A percentile compares a stretch with the other conserved stretches of the same genome.
phyloP scores from a whole-genome alignment of 768 basidiomycete genomes.

The Russula virescens region DNA sequence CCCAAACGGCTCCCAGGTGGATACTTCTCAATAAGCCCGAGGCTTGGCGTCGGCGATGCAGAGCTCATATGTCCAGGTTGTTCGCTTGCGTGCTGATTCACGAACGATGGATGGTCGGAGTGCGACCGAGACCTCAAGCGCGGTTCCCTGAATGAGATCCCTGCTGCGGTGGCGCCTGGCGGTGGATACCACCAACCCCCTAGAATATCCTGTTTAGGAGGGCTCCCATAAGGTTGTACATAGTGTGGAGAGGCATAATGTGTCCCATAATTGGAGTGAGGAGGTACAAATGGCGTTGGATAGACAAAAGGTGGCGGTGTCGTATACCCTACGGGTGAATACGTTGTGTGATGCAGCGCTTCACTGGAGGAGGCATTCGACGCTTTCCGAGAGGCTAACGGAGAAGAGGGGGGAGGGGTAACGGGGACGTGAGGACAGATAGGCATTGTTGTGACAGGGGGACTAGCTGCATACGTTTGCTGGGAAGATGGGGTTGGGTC shows the following conservation, averaged over 20 bases:
- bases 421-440: conserved; percentile 24
- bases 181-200: conserved; percentile 53
- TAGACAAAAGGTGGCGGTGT: conserved; percentile 36
- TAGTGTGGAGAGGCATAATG: conserved; percentile 37
- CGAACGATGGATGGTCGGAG: conserved; percentile 29
- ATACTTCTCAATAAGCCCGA: background rate
- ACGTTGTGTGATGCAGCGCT: conserved; percentile 19
- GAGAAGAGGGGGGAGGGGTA: conserved; percentile 25
- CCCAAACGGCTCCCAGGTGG: background rate
- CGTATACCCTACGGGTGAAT: conserved; percentile 29
- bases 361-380: background rate
- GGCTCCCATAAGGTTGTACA: conserved; percentile 28
- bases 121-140: conserved; percentile 32
- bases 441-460: conserved; percentile 6
- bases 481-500: conserved; percentile 31
- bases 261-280: conserved; percentile 35
- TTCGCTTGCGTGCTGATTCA: background rate
- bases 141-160: conserved; percentile 28
- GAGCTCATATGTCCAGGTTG: conserved; percentile 2
- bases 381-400: background rate
- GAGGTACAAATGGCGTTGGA: conserved; percentile 31
- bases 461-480: conserved; percentile 27
- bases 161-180: background rate
- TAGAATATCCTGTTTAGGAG: conserved; percentile 36
- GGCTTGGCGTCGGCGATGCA: no score